A percentile compares a stretch with the other conserved stretches of the same genome.
phyloP scores from a whole-genome alignment of 108 stramenopile species.

The Cyclotella sp. region DNA sequence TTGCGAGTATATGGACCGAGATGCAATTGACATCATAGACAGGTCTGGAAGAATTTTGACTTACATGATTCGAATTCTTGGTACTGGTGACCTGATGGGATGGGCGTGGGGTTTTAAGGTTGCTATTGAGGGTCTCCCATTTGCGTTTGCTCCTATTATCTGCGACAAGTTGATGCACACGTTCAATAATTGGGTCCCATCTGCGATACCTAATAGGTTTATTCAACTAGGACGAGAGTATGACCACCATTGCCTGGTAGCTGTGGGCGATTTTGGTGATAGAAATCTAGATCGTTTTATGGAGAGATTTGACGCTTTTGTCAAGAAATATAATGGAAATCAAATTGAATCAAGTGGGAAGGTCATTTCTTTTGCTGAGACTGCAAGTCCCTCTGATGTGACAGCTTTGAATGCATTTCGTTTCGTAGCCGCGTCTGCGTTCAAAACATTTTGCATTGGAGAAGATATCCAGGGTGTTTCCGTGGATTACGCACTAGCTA shows the following conservation, averaged over 20 bases:
- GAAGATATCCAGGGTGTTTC: slow-evolving; percentile 76
- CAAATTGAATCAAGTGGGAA: slow-evolving; percentile 48
- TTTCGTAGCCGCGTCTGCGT: slow-evolving; percentile 81
- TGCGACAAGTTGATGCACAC: slow-evolving; percentile 66
- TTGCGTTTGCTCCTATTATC: slow-evolving; percentile 62
- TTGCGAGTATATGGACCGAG: slow-evolving; percentile 85
- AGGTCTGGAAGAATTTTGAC: slow-evolving; percentile 69
- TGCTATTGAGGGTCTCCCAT: slow-evolving; percentile 63
- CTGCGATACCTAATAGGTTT: slow-evolving; percentile 60
- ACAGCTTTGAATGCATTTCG: slow-evolving; percentile 74
- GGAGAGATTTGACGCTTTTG: slow-evolving; percentile 68
- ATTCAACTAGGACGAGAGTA: slow-evolving; percentile 54
- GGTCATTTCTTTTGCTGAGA: slow-evolving; percentile 40
- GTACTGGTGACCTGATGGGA: slow-evolving; percentile 69
- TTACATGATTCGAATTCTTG: slow-evolving; percentile 67
- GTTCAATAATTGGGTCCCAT: slow-evolving; percentile 68
- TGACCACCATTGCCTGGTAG: slow-evolving; percentile 78
- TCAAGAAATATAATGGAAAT: slow-evolving; percentile 57
- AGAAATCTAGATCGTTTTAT: slow-evolving; percentile 71
- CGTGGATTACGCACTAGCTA: slow-evolving; percentile 85
- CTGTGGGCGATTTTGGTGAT: slow-evolving; percentile 82
- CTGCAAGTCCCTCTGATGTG: slow-evolving; percentile 45
- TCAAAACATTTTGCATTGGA: slow-evolving; percentile 82
- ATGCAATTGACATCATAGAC: slow-evolving; percentile 86
- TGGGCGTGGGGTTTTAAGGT: slow-evolving; percentile 73